Percentiles rank a stretch among this genome's conserved stretches.
Conservation (phyloP, 2,329 filamentous ascomycete genomes). For the Neurospora crassa region DNA sequence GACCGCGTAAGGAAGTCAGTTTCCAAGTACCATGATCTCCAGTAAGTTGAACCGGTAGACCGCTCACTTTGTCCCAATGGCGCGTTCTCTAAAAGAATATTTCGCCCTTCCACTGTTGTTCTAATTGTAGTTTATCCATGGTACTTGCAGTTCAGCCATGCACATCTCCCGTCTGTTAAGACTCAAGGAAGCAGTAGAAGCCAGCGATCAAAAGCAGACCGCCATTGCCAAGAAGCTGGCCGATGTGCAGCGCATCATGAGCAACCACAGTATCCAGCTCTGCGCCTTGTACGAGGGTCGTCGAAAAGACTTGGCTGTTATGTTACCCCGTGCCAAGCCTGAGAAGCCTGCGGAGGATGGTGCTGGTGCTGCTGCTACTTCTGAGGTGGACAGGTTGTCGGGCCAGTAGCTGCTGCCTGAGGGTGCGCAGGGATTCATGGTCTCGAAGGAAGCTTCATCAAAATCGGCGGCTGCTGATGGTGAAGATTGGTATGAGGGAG, state of each 20-base stretch:
- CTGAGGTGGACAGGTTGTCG: not conserved
- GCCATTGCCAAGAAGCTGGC: slow-evolving; percentile 11
- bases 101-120: not conserved
- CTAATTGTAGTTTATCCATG: not conserved
- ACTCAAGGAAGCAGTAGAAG: slow-evolving; percentile 11
- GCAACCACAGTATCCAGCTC: slow-evolving; percentile 14
- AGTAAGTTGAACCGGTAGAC: slow-evolving; percentile 5
- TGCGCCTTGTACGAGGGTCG: slow-evolving; percentile 13
- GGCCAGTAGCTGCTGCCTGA: not conserved
- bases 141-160: slow-evolving; percentile 6
- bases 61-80: not conserved
- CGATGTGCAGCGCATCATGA: slow-evolving; percentile 12
- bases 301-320: slow-evolving; percentile 7
- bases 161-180: slow-evolving; percentile 7
- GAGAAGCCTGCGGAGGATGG: not conserved
- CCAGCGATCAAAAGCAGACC: slow-evolving; percentile 9
- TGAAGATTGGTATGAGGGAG: not conserved
- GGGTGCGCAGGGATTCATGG: not conserved
- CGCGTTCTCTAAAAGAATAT: not conserved
- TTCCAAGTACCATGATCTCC: slow-evolving; percentile 10
- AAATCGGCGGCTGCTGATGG: not conserved
- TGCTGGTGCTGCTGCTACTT: not conserved
- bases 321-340: not conserved
- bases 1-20: slow-evolving; percentile 11
- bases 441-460: not conserved